Percentiles rank a stretch among this genome's conserved stretches.
Conservation (phyloP, 208 protist genomes). For the Acanthamoeba sp. region DNA sequence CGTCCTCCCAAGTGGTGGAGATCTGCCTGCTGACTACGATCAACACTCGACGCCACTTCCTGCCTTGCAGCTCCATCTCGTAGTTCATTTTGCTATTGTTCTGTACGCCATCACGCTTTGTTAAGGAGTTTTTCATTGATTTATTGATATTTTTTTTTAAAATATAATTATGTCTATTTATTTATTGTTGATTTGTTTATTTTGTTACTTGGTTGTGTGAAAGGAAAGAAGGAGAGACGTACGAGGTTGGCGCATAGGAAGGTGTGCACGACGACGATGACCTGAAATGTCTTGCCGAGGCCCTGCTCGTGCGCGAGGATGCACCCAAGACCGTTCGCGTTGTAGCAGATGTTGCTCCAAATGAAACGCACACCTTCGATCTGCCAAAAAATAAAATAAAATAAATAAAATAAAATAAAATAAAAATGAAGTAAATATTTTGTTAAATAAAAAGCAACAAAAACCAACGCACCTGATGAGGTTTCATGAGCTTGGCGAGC, state of each 20-base stretch:
- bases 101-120: too few relatives aligned
- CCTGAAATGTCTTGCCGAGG: conserved; percentile 44
- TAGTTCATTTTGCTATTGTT: background rate
- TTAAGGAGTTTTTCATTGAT: too few relatives aligned
- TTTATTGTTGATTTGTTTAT: background rate
- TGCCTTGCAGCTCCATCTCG: background rate
- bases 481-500: background rate
- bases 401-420: too few relatives aligned
- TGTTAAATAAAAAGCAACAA: too few relatives aligned
- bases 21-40: background rate
- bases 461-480: conserved; percentile 32
- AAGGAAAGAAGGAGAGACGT: background rate
- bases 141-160: too few relatives aligned
- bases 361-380: conserved; percentile 54
- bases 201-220: background rate
- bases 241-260: conserved; percentile 35
- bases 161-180: background rate
- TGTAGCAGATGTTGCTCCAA: conserved; percentile 57
- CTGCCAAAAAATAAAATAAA: background rate
- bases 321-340: conserved; percentile 16
- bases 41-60: background rate
- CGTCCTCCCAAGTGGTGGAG: background rate
- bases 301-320: conserved; percentile 62
- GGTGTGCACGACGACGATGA: conserved; percentile 19
- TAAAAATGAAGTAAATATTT: too few relatives aligned